Base-by-base conservation (phyloP, 2,329 filamentous ascomycete genomes). In the Zymoseptoria pseudotritici region DNA sequence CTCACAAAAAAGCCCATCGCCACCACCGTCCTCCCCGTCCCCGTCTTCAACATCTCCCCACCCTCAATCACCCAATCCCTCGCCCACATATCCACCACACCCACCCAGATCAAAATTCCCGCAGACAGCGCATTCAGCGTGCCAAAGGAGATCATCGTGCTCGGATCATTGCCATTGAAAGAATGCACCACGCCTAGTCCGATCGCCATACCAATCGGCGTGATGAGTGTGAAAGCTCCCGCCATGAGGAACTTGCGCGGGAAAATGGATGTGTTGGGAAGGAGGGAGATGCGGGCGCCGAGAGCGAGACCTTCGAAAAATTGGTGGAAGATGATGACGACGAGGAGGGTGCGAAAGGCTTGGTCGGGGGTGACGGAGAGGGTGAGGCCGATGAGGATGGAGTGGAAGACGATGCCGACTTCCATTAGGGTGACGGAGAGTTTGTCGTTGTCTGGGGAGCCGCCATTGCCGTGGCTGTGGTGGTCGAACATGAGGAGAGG, bases 271-370 rank as follows among this genome's bases (percentile, higher is more conserved):
- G 17, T 11, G 13, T 42, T 42, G 0, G 84, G 82, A 0, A 90
- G 85, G 1, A 84, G 83, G 0, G 91, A 90, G 1, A 97, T 82
- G 60, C 93, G 87, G 2, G 91, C 86, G 21, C 92, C 92, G 5
- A 97, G 82, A 81, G 91, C 92, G 11, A 97, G 86, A 11, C 92
- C 92, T 75, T 97, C 92, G 62, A 97, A 96, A 46, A 89, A 90
- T 73, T 97, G 92, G 74, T 97, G 92, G 80, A 97, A 96, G 68
- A 91, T 85, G 7, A 86, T 77, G 31, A 86, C 84, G 54, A 84
- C 77, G 72, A 86, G 86, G 3, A 87, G 77, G 0, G 82, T 84
- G 53, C 74, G 75, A 69, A 86, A 87, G 64, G 86, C 84, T 0
- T 74, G 67, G 70, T 88, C 88, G 21, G 83, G 83, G 0, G 83